phyloP scores from a whole-genome alignment of 2,329 filamentous ascomycete species.

The Capronia americana region DNA sequence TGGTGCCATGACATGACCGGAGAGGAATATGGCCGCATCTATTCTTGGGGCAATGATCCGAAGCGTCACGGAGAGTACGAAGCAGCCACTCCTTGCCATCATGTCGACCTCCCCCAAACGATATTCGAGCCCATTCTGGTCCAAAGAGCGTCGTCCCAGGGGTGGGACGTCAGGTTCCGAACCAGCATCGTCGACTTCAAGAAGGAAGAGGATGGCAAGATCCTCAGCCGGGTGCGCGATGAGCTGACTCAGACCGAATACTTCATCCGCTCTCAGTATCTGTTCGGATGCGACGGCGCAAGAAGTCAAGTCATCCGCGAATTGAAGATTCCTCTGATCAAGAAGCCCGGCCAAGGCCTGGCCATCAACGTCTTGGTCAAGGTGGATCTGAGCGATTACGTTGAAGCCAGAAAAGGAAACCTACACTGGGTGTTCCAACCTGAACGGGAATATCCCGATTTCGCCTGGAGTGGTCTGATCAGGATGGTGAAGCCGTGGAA shows the following conservation, averaged over 20 bases:
- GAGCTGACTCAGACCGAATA: conserved; percentile 45
- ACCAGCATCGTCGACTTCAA: conserved; percentile 46
- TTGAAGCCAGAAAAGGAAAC: conserved; percentile 61
- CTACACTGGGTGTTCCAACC: conserved; percentile 67
- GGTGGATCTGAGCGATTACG: conserved; percentile 58
- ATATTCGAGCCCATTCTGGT: conserved; percentile 53
- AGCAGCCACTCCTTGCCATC: conserved; percentile 49
- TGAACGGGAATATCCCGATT: conserved; percentile 58
- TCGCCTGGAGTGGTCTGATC: conserved; percentile 58
- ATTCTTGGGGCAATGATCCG: conserved; percentile 53
- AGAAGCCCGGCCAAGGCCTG: conserved; percentile 55
- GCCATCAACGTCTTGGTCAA: conserved; percentile 59
- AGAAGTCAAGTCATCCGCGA: conserved; percentile 55
- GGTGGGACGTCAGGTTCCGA: conserved; percentile 51
- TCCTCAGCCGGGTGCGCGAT: conserved; percentile 48
- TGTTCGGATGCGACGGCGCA: conserved; percentile 66
- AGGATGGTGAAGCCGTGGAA: conserved; percentile 70
- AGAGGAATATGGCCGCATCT: conserved; percentile 52
- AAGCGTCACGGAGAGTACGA: conserved; percentile 49
- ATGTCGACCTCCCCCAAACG: conserved; percentile 54
- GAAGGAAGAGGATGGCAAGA: conserved; percentile 42
- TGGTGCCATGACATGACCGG: conserved; percentile 55
- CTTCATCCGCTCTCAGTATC: conserved; percentile 53
- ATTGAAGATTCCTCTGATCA: conserved; percentile 55
- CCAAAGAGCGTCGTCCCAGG: conserved; percentile 46